These are phyloP conservation scores for Podospora fimiseda DNA, from an alignment of 495 filamentous ascomycete species.

Conservation along the genomic window DNA sequence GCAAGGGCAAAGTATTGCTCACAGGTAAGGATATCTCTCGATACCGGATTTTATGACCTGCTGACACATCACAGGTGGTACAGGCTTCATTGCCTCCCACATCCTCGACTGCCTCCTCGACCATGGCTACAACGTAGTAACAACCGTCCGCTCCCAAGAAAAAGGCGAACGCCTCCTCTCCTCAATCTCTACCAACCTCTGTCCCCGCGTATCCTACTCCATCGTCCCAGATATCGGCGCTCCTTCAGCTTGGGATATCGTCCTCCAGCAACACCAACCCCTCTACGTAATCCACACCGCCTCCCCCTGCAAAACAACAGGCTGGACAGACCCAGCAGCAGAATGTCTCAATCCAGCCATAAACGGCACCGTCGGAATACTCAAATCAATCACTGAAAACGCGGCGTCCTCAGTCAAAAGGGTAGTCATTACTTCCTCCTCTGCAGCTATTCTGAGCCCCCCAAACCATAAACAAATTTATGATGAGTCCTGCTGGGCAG, in stretches of 20 bases:
- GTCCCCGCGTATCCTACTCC: slow-evolving; percentile 21
- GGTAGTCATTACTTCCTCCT: slow-evolving; percentile 42
- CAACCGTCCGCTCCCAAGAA: slow-evolving; percentile 35
- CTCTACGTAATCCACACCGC: slow-evolving; percentile 41
- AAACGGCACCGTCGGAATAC: slow-evolving; percentile 36
- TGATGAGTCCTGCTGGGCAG: slow-evolving; percentile 35
- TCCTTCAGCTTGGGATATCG: slow-evolving; percentile 30
- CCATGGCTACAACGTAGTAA: slow-evolving; percentile 31
- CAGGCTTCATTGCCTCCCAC: slow-evolving; percentile 38
- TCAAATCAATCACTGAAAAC: slow-evolving; percentile 29
- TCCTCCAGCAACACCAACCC: slow-evolving; percentile 24
- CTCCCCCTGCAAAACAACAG: slow-evolving; percentile 34
- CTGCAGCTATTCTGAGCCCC: slow-evolving; percentile 34
- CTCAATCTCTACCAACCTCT: slow-evolving; percentile 20
- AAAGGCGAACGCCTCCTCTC: slow-evolving; percentile 33
- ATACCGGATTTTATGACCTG: background rate
- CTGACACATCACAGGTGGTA: slow-evolving; percentile 36
- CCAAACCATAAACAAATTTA: slow-evolving; percentile 33
- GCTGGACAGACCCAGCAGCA: slow-evolving; percentile 27
- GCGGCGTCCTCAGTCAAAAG: slow-evolving; percentile 33
- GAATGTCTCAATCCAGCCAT: slow-evolving; percentile 41
- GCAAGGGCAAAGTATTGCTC: slow-evolving; percentile 23
- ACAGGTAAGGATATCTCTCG: slow-evolving; percentile 16
- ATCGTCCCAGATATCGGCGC: slow-evolving; percentile 32
- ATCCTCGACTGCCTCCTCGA: slow-evolving; percentile 31